Evolutionary conservation across 345 rosid species (phyloP), one percentile per base, ranked within the genome.

Genomic region (Citrus hindsii): DNA sequence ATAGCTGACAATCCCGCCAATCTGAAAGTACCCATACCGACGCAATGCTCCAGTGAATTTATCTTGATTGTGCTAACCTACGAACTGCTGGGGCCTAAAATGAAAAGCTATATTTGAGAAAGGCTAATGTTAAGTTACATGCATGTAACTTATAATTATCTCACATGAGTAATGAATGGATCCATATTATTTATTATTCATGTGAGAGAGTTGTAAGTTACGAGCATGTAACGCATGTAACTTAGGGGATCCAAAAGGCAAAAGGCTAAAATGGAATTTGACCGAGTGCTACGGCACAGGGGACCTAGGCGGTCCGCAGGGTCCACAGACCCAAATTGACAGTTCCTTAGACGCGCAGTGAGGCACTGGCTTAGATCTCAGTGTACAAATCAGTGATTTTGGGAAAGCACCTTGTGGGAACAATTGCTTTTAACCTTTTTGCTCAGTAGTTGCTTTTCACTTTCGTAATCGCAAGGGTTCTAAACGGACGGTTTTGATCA

Each of bases 211-310:
- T 3, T 3, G 4, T 30, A 30, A 30, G 32, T 30, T 30, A 30
- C 3, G 0, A 2, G 32, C 0, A 30, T 2, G 32, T 30, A 30
- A 0, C 2, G 32, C 0, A 30, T 2, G 32, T 30, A 30, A 30
- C 3, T 30, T 3, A 0, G 33, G 33, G 4, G 30, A 28, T 28
- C 30, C 30, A 0, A 32, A 32, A 32, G 4, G 3, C 0, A 32
- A 40, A 9, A 9, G 46, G 48, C 16, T 12, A 42, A 42, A 42
- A 42, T 10, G 48, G 48, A 40, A 9, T 40, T 9, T 40, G 13
- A 40, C 1, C 13, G 2, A 9, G 13, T 40, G 46, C 13, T 8
- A 8, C 2, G 42, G 10, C 3, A 9, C 1, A 2, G 46, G 46
- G 48, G 13, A 40, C 13, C 13, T 2, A 40, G 13, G 48, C 2